Evolutionary conservation across 768 basidiomycete species (phyloP), one percentile per base, ranked within the genome.

Genomic region (Psilocybe tampanensis): DNA sequence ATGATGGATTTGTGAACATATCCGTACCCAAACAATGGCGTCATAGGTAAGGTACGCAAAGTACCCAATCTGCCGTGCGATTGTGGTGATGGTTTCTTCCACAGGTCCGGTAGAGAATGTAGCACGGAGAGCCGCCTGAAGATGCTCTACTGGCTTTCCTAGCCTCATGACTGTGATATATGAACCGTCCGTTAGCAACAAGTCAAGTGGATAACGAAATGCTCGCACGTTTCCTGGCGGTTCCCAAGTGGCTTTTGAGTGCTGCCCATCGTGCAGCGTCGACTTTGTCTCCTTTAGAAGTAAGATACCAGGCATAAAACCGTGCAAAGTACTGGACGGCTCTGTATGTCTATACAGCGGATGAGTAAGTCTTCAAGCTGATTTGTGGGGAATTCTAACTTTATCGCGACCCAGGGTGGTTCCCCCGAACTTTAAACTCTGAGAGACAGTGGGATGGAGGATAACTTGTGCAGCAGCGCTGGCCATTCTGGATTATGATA

Each of bases 381-480:
- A 32, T 24, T 17, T 47, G 2, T 39, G n/a, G 54, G 34, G 26
- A 23, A 21, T 34, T 55, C 71, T 54, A 63, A 86, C 94, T 86
- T 99, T 98, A 79, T 98, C 96, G 47, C 95, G 80, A 9, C 95
- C 96, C 29, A 90, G 68, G 15, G 92, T 97, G 0, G 94, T 94
- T 18, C 81, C 80, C 47, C 88, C 82, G 47, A 90, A 85, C 68
- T 89, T 92, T 69, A 98, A 76, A 22, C 83, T 73, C 60, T 89
- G 85, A 33, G 89, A 88, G 29, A 93, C 79, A 1, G 81, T 76
- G 8, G 96, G 96, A 65, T 98, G 94, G 44, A 98, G 82, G 55
- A 98, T 80, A 60, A 96, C 68, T 66, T 95, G 91, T 18, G 88
- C 85, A 21, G 87, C 86, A 49, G 85, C 61, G 63, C 68, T 76